Evolutionary conservation across 495 filamentous ascomycete species (phyloP).

Genomic region (Penicillium cataractarum): DNA sequence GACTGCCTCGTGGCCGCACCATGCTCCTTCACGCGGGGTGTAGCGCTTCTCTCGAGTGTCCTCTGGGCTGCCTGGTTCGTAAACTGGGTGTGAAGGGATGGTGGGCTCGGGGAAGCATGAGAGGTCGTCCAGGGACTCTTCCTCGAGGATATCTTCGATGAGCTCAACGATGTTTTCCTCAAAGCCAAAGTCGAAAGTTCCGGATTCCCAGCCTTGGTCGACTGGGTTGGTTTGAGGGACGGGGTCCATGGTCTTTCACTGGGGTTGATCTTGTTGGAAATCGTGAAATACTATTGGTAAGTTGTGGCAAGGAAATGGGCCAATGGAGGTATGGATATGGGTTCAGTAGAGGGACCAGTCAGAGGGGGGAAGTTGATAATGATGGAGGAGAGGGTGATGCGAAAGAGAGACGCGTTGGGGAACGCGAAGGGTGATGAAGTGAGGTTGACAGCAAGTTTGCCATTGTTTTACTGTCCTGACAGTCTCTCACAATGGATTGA

Average conservation of each 20-base stretch:
- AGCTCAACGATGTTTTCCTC: background rate
- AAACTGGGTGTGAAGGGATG: background rate
- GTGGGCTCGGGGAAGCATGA: background rate
- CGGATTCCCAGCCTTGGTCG: background rate
- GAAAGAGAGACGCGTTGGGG: background rate
- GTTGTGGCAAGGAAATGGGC: background rate
- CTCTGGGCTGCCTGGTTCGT: conserved; percentile 4
- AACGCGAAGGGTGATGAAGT: background rate
- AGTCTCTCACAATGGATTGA: background rate
- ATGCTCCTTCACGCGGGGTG: conserved; percentile 2
- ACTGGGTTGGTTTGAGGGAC: background rate
- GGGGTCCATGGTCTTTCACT: background rate
- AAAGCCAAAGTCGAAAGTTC: background rate
- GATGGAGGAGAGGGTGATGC: background rate
- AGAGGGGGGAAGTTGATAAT: background rate
- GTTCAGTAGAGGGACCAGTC: background rate
- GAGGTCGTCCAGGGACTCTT: background rate
- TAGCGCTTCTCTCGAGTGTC: conserved; percentile 6
- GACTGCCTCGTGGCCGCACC: conserved; percentile 9
- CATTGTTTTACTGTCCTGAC: background rate
- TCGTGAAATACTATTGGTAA: background rate
- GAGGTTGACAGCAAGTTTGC: background rate
- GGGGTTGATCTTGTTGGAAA: background rate
- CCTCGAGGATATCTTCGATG: background rate
- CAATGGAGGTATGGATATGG: background rate